A percentile compares a stretch with the other conserved stretches of the same genome.
Evolutionary conservation across 75 land plant species (phyloP).

Genomic region (Cunninghamia lanceolata): DNA sequence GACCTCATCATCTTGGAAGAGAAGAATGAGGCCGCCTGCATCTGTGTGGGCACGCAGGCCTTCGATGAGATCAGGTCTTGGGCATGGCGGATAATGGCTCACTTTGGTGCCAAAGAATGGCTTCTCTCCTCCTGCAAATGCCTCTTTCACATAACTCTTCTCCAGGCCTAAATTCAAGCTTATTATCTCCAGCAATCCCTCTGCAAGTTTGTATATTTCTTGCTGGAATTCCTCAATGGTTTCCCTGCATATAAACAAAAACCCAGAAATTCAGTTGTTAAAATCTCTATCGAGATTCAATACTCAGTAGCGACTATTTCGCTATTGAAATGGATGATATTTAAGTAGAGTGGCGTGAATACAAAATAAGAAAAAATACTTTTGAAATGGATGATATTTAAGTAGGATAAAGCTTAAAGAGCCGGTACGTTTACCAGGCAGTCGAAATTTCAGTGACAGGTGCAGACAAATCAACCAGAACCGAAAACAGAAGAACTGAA

Average conservation of each 20-base stretch:
- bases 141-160: slow-evolving; percentile 52
- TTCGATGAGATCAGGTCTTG: slow-evolving; percentile 34
- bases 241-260: not conserved
- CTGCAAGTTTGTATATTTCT: not conserved
- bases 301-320: no score
- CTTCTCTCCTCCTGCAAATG: slow-evolving; percentile 38
- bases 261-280: no score
- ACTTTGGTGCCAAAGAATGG: slow-evolving; percentile 64
- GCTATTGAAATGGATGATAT: no score
- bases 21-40: slow-evolving; percentile 61
- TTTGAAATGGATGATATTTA: no score
- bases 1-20: slow-evolving; percentile 58
- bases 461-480: no score
- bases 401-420: no score
- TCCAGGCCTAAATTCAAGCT: slow-evolving; percentile 16
- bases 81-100: slow-evolving; percentile 56
- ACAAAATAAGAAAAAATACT: no score
- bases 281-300: no score
- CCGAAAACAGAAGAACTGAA: no score
- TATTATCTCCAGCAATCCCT: not conserved
- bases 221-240: not conserved
- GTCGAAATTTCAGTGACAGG: no score
- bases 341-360: no score
- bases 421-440: no score
- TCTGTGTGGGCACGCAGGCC: slow-evolving; percentile 66